Base-by-base conservation (phyloP, 2,329 filamentous ascomycete species). In the Trichoderma citrinoviride region DNA sequence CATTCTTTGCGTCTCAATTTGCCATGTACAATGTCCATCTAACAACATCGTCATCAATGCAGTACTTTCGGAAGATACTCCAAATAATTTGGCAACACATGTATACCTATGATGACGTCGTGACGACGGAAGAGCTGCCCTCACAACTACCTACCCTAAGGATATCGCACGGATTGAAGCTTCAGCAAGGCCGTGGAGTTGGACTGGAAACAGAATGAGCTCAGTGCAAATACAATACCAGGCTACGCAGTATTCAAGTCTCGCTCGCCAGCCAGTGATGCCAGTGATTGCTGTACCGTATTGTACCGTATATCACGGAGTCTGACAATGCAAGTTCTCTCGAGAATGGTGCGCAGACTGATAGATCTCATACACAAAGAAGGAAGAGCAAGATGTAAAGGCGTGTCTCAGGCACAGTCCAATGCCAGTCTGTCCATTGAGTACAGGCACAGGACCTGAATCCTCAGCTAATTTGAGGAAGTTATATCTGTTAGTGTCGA, bases 21-120 rank as follows among this genome's bases (percentile, higher is more conserved):
- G 1, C 7, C 10, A 33, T 33, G 8, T 33, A 29, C 1, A 5
- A 12, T 5, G 3, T 37, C 12, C 3, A 7, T 15, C 67, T 61
- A 55, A 61, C 65, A 29, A 23, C 2, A 19, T 61, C 40, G 23
- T 25, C 17, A 50, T 37, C 19, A 65, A 56, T n/a, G 57, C 17
- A 67, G 65, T 21, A 65, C 53, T 6, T 57, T 67, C 25, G 65
- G 65, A 23, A 56, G 62, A 56, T 65, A 67, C 8, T 56, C 65
- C 56, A 67, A 67, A 10, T 67, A 67, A 50, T 14, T 2, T 19
- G 0, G 43, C 15, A 33, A 40, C 12, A 27, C 5, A 17, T 25
- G 3, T 29, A 17, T 40, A 47, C 21, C 33, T 29, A 60, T 49
- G 17, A 29, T 19, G 49, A 15, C 41, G 19, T 7, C 40, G 5